Evolutionary conservation across 192 early-diverging fungal species (phyloP), one percentile per base, ranked within the genome.

Genomic region (Coemansia sp.): DNA sequence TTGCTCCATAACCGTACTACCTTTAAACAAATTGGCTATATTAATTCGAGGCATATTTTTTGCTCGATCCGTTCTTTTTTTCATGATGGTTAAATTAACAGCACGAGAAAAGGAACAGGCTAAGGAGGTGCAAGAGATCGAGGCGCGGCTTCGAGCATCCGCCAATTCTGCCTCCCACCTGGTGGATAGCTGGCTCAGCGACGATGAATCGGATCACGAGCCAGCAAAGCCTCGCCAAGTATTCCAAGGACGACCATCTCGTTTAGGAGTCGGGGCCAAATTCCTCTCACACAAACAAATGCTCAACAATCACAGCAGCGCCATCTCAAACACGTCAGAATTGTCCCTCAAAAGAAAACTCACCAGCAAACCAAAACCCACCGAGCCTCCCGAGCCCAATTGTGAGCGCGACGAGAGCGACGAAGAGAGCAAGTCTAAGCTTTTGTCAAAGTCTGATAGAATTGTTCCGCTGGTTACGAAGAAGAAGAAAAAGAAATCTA

Each of bases 201-300:
- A 56, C 28, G 39, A 42, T 23, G 53, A 53, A 10, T 31, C 33
- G 10, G 58, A 68, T 23, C 16, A 44, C 10, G 58, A 53, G 14
- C 12, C 62, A 14, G 20, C 47, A 20, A 72, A 72, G 40, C 57
- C 72, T 12, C 60, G 65, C 12, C 57, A 68, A 26, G 26, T 75
- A 15, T 75, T 75, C 54, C 57, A 61, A n/a, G 72, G 72, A 10
- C 60, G 72, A 1, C 72, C 72, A 21, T 60, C 72, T 12, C 52
- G 72, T 11, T 53, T 75, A 13, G 72, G 72, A 18, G 61, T 75
- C 3, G 72, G 72, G 5, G 72, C 72, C n/a, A 75, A 75, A 23
- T 75, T 64, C 11, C 57, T 75, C 16, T 68, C 72, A 14, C 72
- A 75, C 61, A 63, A 60, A 16, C 65, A 68, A 41, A 68, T 75